Base-by-base conservation (phyloP, 768 basidiomycete genomes). In the Amanita muscaria region DNA sequence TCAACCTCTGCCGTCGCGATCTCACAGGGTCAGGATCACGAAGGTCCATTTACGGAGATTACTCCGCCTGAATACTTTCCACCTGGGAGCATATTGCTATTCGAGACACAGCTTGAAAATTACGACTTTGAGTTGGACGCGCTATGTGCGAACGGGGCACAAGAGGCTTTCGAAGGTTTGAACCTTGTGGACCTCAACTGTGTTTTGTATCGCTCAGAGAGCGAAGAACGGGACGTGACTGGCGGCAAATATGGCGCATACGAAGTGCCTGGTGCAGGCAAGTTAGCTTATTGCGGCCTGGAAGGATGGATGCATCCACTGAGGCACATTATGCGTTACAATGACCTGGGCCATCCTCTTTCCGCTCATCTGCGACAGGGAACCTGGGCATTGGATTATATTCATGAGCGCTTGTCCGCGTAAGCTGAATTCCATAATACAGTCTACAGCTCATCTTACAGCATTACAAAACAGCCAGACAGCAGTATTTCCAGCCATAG, bases 221-320 rank as follows among this genome's bases (percentile, higher is more conserved):
- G 79, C 1, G 96, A 99, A 64, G 96, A 99, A 62, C 70, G 80
- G 29, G 94, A 98, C 58, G 85, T 87, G 2, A 94, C 89, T 1
- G 68, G 63, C 3, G 88, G 88, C 1, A 74, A 80, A 49, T 80
- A 83, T 57, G 93, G 96, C 3, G 76, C 68, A 1, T 98, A 98
- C 61, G 74, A 83, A 37, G 65, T 99, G 25, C 88, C 93, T 4
- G 77, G 73, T 18, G 56, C 77, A 18, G 90, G 86, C 0, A 74
- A 75, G 47, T 67, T 92, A 60, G 79, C 77, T 9, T 99, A 97
- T 62, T 97, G 93, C 55, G 96, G 96, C 14, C 61, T 98, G 40
- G 90, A 98, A 56, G 96, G 96, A 1, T 99, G 93, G 91, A 97
- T 99, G 91, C 77, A 83, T 53, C 81, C 81, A 0, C 67, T 98